Evolutionary conservation across 2,329 filamentous ascomycete species (phyloP).

Genomic region (Scedosporium aurantiacum): DNA sequence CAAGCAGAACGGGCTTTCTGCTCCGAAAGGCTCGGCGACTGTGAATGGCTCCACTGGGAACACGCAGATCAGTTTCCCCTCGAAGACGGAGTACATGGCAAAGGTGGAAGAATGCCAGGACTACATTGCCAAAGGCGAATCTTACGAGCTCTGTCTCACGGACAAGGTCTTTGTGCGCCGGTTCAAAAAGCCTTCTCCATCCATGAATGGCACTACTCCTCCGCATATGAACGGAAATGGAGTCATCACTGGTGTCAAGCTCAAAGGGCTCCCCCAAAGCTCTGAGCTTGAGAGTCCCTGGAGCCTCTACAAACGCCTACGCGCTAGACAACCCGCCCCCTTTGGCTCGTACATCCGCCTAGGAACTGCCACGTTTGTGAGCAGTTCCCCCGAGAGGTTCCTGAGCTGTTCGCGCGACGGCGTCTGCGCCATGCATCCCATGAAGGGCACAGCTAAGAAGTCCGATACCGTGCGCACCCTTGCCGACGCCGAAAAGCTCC

Average conservation of each 20-base stretch:
- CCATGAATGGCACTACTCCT: conserved; percentile 10
- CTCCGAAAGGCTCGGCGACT: background rate
- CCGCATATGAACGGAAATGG: background rate
- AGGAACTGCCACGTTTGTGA: conserved; percentile 58
- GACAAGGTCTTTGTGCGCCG: conserved; percentile 56
- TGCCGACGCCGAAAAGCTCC: conserved; percentile 58
- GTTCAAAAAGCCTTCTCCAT: conserved; percentile 18
- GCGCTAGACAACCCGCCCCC: conserved; percentile 64
- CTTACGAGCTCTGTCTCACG: conserved; percentile 79
- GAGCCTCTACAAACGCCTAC: conserved; percentile 61
- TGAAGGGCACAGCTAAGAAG: conserved; percentile 94
- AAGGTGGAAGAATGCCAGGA: conserved; percentile 61
- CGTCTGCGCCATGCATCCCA: conserved; percentile 71
- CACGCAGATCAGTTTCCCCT: conserved; percentile 25
- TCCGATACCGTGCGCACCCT: conserved; percentile 52
- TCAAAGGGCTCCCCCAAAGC: background rate
- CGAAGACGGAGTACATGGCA: conserved; percentile 44
- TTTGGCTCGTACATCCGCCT: conserved; percentile 77
- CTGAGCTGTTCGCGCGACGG: conserved; percentile 46
- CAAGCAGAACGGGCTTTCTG: background rate
- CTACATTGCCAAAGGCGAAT: conserved; percentile 64
- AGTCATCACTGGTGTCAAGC: background rate
- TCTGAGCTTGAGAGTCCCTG: conserved; percentile 35
- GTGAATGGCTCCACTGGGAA: background rate
- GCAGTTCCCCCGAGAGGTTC: conserved; percentile 83